Evolutionary conservation across 2,329 filamentous ascomycete species (phyloP).

Genomic region (Verticillium tricorpus): DNA sequence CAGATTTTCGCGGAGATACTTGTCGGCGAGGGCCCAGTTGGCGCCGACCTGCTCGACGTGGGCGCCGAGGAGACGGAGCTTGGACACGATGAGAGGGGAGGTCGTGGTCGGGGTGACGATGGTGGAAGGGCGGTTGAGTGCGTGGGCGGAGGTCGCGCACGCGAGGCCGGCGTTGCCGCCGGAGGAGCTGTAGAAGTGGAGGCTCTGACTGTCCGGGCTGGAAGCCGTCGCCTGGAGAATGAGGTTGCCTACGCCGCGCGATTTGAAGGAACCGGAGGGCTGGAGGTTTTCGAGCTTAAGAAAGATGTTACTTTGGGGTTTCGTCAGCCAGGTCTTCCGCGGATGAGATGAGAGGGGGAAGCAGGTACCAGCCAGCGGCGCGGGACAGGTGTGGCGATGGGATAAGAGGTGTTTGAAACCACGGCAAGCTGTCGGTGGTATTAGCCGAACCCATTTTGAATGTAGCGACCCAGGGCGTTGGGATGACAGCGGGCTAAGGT

Average conservation of each 20-base stretch:
- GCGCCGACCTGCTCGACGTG: conserved; percentile 65
- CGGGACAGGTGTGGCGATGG: conserved; percentile 63
- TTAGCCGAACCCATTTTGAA: conserved; percentile 34
- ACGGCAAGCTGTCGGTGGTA: conserved; percentile 45
- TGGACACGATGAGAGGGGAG: conserved; percentile 64
- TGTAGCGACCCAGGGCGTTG: no score
- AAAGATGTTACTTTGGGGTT: conserved; percentile 61
- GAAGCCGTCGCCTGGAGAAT: conserved; percentile 45
- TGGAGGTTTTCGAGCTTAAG: conserved; percentile 84
- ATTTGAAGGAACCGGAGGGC: conserved; percentile 84
- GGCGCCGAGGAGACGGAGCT: conserved; percentile 64
- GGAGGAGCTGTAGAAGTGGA: conserved; percentile 75
- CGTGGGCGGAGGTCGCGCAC: conserved; percentile 66
- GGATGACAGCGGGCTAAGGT: no score
- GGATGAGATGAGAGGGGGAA: neutral
- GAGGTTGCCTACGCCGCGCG: conserved; percentile 69
- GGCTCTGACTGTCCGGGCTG: conserved; percentile 20
- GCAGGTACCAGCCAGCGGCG: conserved; percentile 63
- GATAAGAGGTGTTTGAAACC: conserved; percentile 68
- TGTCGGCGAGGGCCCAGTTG: conserved; percentile 66
- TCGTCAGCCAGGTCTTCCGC: neutral
- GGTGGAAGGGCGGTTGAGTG: conserved; percentile 62
- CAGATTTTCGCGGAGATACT: conserved; percentile 55
- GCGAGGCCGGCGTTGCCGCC: conserved; percentile 85
- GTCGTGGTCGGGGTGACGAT: conserved; percentile 69